Base-by-base conservation (phyloP, 2,329 filamentous ascomycete species). In the Alternaria conjuncta region DNA sequence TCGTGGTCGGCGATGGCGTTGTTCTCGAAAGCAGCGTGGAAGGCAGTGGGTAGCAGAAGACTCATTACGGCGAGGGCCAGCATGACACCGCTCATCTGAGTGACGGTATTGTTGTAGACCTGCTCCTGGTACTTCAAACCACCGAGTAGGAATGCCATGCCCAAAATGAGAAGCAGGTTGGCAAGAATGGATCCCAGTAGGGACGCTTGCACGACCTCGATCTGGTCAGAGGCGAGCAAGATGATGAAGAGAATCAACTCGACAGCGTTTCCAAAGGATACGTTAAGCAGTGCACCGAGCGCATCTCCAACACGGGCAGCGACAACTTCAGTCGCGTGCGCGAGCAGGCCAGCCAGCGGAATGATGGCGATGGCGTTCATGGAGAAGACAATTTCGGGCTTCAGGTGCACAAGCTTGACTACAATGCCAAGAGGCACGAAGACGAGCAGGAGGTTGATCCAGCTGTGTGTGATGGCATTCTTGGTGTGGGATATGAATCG, bases 51-150 rank as follows among this genome's bases (percentile, higher is more conserved):
- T 12, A 97, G 82, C 25, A 97, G 86, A 21, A 97, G 84, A 83
- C 94, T 97, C 81, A 93, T 94, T 64, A 97, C 94, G 75, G 92
- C 94, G 80, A 97, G 81, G 84, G 93, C 96, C 71, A 97, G 87
- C 71, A 97, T 85, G 82, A 93, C 97, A 55, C 94, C 94, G 78
- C 93, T 97, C 93, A 97, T 97, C 79, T 97, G 94, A 1, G 94
- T 97, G 62, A 97, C 93, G 21, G 93, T 97, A 81, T 90, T 96
- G 82, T 97, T 97, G 82, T 97, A 97, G 66, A 97, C 90, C 84
- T 97, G 94, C 83, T 97, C 94, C 77, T 92, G 90, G 79, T 89
- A 97, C 66, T 93, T 90, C 58, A 97, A 83, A 67, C 94, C 94
- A 75, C 94, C 94, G 23, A 96, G 82, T 56, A 97, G 86, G 80